These are phyloP conservation scores for Colletotrichum chrysophilum DNA, from an alignment of 2,329 filamentous ascomycete species.

Conservation along the genomic window DNA sequence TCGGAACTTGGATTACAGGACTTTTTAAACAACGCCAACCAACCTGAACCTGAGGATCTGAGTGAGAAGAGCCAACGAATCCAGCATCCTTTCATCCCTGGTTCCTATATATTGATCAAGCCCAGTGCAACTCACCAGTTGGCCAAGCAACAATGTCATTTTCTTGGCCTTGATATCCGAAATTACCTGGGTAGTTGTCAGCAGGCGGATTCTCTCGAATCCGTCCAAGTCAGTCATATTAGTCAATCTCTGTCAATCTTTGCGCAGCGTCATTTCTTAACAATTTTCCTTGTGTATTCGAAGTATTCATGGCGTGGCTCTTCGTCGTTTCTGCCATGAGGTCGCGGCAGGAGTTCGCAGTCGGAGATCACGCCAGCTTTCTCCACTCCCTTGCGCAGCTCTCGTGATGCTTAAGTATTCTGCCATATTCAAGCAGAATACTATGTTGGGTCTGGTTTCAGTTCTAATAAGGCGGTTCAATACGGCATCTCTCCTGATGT, in stretches of 20 bases:
- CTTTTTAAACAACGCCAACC: neutral
- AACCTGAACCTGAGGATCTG: neutral
- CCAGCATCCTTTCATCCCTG: neutral
- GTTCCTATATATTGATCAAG: neutral
- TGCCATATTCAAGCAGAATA: neutral
- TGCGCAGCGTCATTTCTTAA: neutral
- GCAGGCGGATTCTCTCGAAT: neutral
- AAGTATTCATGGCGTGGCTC: neutral
- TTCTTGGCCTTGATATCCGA: neutral
- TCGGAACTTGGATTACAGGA: neutral
- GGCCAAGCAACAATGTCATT: neutral
- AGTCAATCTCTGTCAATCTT: neutral
- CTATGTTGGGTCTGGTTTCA: neutral
- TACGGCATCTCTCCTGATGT: neutral
- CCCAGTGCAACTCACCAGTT: neutral
- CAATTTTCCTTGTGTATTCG: neutral
- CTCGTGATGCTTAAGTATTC: no score
- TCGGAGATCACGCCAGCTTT: neutral
- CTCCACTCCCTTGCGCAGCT: neutral
- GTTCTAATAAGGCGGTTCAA: neutral
- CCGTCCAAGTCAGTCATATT: neutral
- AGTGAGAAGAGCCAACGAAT: neutral
- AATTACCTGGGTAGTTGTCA: neutral
- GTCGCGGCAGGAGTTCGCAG: neutral
- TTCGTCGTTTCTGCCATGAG: neutral